Conservation (phyloP, 1,284 basidiomycete species). For the Puccinia hordei region DNA sequence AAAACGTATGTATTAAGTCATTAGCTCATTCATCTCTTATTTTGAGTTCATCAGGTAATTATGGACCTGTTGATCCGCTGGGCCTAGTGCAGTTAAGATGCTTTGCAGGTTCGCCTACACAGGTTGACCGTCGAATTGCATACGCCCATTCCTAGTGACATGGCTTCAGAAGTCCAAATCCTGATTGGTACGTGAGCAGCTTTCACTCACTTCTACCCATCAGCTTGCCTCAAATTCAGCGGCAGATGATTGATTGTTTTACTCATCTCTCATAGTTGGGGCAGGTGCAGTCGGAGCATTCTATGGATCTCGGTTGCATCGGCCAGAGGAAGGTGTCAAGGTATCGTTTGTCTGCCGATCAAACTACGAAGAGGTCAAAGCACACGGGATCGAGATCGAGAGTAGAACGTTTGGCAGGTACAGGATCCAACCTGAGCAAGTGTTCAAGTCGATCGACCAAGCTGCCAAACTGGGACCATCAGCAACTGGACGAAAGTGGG, state of each 20-base stretch:
- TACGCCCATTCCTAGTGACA: not conserved
- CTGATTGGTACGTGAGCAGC: not conserved
- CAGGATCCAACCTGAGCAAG: constrained; percentile 59
- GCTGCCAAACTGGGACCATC: constrained; percentile 50
- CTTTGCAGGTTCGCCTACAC: no score
- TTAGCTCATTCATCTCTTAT: no score
- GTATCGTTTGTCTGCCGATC: constrained; percentile 62
- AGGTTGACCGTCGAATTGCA: no score
- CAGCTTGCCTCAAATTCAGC: not conserved
- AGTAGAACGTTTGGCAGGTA: constrained; percentile 61
- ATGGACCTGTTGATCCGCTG: no score
- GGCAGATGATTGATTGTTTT: not conserved
- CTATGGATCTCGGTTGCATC: constrained; percentile 60
- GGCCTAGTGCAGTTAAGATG: no score
- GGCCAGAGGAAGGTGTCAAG: constrained; percentile 53
- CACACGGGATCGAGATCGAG: constrained; percentile 58
- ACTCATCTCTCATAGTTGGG: constrained; percentile 56
- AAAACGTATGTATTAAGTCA: no score
- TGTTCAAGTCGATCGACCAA: constrained; percentile 59
- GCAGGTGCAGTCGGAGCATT: constrained; percentile 62
- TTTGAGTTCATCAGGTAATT: no score
- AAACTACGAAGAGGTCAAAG: constrained; percentile 60
- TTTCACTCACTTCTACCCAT: no score
- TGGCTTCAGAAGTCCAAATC: not conserved
- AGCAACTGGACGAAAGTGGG: constrained; percentile 56